These are phyloP conservation scores for Leccinum aurantiacum DNA, from an alignment of 768 basidiomycete species.

Conservation along the genomic window DNA sequence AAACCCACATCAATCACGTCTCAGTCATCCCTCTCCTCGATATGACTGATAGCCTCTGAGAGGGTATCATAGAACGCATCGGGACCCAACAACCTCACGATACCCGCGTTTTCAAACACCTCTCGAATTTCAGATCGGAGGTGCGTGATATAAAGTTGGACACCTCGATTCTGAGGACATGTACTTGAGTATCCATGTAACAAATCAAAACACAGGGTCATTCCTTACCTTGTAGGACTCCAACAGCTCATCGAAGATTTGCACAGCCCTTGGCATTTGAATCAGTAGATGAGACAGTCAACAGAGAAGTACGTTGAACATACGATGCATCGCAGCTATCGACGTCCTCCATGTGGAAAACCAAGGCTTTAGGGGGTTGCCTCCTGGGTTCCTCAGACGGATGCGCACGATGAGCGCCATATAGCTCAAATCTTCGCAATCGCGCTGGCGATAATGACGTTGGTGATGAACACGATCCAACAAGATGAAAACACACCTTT, in stretches of 20 bases:
- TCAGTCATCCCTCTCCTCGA: constrained; percentile 30
- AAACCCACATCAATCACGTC: background rate
- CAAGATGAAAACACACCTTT: constrained; percentile 51
- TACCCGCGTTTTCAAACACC: constrained; percentile 45
- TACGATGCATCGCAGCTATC: constrained; percentile 90
- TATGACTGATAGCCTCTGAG: constrained; percentile 39
- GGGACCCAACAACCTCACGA: constrained; percentile 43
- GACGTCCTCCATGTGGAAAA: constrained; percentile 94
- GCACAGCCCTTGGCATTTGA: constrained; percentile 58
- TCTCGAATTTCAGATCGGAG: constrained; percentile 37
- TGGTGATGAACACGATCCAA: background rate
- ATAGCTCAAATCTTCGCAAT: constrained; percentile 81
- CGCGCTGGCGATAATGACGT: constrained; percentile 50
- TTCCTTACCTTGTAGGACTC: constrained; percentile 69
- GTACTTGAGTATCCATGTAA: background rate
- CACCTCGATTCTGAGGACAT: constrained; percentile 40
- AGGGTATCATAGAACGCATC: constrained; percentile 46
- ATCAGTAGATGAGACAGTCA: constrained; percentile 5
- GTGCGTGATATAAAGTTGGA: constrained; percentile 47
- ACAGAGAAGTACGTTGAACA: constrained; percentile 29
- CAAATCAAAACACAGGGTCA: background rate
- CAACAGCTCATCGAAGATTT: constrained; percentile 78
- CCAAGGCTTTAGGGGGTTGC: constrained; percentile 70
- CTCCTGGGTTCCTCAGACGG: constrained; percentile 86
- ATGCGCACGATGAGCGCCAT: constrained; percentile 76